Base-by-base conservation (phyloP, 805 yeast species). In the Hanseniaspora lachancei region DNA sequence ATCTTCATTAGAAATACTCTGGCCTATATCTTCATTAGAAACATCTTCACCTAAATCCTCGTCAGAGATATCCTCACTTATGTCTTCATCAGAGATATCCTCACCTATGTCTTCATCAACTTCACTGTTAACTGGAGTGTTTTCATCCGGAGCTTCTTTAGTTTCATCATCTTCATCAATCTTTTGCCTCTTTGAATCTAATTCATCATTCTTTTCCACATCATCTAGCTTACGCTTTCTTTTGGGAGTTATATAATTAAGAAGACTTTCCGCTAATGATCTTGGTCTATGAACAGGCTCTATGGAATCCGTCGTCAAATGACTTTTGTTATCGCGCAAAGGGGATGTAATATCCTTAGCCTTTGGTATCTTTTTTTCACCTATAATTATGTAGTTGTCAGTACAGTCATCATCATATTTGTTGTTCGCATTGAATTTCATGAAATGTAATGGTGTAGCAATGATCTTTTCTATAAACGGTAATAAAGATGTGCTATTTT, bases 181-280 rank as follows among this genome's bases (percentile, higher is more conserved):
- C 32, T 39, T 41, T 54, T 24, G 39, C n/a, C 39, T 27, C 55
- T 7, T 57, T 8, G 38, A 7, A n/a, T 10, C 16, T n/a, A 4
- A 3, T 18, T 29, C 34, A n/a, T 12, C 36, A 15, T 34, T 1
- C 7, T 18, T n/a, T 10, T 18, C 21, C 23, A 16, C 39, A 12
- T 34, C 21, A 12, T 41, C 46, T 12, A 47, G 38, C 20, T 53
- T 42, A 64, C 64, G 12, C 62, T 64, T 4, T 63, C 64, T 53
- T 62, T 32, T 64, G 47, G 68, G 62, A 1, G 62, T 43, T 6
- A 82, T 73, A 63, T 78, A 78, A 8, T 77, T 74, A 13, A 80
- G 80, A 34, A 80, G 76, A 10, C 82, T 82, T 63, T 77, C 81
- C 10, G 80, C 81, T 76, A 77, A 70, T 20, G 79, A 74, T 57